Conservation (phyloP, 2,329 filamentous ascomycete species). For the Botrytis hyacinthi region DNA sequence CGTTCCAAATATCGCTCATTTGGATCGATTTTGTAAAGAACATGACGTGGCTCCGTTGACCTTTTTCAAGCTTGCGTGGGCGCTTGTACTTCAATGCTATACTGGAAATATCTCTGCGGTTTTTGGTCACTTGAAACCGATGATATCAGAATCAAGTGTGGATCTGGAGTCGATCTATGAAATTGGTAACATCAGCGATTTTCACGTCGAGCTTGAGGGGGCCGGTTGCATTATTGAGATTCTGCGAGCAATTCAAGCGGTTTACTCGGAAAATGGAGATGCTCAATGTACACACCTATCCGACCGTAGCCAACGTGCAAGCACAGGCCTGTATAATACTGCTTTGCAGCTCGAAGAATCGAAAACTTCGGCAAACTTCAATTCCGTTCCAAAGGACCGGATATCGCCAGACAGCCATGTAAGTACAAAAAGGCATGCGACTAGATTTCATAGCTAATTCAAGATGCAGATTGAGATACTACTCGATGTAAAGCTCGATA, state of each 20-base stretch:
- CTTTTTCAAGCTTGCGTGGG: conserved; percentile 39
- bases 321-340: neutral
- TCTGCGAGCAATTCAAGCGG: neutral
- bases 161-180: neutral
- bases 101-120: conserved; percentile 39
- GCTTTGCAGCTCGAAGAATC: conserved; percentile 1
- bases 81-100: conserved; percentile 43
- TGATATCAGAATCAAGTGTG: conserved; percentile 18
- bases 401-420: neutral
- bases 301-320: neutral
- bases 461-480: conserved; percentile 38
- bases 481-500: conserved; percentile 8
- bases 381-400: neutral
- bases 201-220: neutral
- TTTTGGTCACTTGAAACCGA: conserved; percentile 43
- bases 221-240: neutral
- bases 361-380: neutral
- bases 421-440: neutral
- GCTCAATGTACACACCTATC: neutral
- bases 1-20: neutral
- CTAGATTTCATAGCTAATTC: conserved; percentile 29
- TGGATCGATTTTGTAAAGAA: conserved; percentile 1
- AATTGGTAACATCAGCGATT: neutral
- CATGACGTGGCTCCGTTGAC: neutral
- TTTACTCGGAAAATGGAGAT: neutral